phyloP scores from a whole-genome alignment of 352 stramenopile genomes.

The Elongisporangium undulatum region DNA sequence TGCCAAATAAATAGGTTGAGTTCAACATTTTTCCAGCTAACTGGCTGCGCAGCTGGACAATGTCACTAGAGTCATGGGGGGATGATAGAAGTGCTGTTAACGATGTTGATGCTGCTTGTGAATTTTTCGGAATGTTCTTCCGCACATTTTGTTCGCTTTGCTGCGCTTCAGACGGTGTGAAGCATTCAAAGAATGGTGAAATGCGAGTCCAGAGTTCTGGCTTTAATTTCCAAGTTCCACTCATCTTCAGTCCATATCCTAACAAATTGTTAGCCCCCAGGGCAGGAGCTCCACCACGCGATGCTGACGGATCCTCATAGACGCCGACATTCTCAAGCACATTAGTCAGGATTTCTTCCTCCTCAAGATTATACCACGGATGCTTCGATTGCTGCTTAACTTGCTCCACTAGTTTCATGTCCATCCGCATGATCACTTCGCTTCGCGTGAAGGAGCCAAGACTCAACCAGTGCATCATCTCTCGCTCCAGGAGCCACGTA shows the following conservation, averaged over 20 bases:
- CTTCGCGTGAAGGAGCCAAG: constrained; percentile 64
- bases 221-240: constrained; percentile 58
- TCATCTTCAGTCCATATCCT: constrained; percentile 69
- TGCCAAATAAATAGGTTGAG: constrained; percentile 34
- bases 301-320: constrained; percentile 40
- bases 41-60: not conserved
- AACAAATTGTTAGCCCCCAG: constrained; percentile 15
- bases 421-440: constrained; percentile 54
- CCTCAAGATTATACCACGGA: constrained; percentile 54
- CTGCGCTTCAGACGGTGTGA: constrained; percentile 67
- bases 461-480: constrained; percentile 76
- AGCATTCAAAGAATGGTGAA: constrained; percentile 71
- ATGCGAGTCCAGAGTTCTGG: constrained; percentile 45
- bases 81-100: not conserved
- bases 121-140: constrained; percentile 22
- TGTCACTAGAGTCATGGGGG: not conserved
- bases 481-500: constrained; percentile 52
- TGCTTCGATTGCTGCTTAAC: constrained; percentile 54
- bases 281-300: not conserved
- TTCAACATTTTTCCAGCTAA: constrained; percentile 24
- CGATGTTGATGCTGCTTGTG: not conserved
- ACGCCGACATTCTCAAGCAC: constrained; percentile 57
- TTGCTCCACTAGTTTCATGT: constrained; percentile 74
- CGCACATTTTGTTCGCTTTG: constrained; percentile 71
- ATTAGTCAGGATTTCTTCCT: constrained; percentile 74